A percentile compares a stretch with the other conserved stretches of the same genome.
These are phyloP conservation scores for Hondaea fermentalgiana DNA, from an alignment of 108 stramenopile species.

Conservation along the genomic window DNA sequence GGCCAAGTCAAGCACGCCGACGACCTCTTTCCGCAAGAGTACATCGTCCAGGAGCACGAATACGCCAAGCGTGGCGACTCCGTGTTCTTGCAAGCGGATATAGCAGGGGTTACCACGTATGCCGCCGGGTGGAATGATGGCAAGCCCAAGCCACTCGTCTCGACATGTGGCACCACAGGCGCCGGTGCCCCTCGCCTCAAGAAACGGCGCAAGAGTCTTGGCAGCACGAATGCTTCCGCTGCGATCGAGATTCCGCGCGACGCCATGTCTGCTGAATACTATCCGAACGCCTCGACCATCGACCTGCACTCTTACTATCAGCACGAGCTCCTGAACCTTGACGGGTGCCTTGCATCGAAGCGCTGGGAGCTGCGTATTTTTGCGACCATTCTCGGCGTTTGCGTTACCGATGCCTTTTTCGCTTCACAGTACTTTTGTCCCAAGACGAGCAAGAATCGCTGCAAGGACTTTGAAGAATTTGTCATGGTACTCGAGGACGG, in stretches of 20 bases:
- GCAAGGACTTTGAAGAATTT: background rate
- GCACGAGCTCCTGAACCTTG: background rate
- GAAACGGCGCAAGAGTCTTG: background rate
- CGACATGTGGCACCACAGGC: background rate
- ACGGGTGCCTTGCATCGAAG: background rate
- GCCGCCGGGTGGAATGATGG: background rate
- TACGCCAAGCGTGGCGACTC: background rate
- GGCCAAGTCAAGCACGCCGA: background rate
- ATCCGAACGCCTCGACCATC: background rate
- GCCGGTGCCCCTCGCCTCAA: background rate
- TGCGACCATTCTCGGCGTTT: background rate
- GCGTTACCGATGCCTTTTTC: background rate
- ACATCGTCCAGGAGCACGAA: background rate
- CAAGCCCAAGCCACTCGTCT: background rate
- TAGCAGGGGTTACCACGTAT: background rate
- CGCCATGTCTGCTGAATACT: background rate
- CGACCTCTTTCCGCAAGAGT: background rate
- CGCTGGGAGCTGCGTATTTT: background rate
- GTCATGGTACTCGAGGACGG: background rate
- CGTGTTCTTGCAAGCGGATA: background rate
- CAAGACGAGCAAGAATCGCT: background rate
- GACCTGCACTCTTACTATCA: background rate
- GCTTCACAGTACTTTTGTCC: background rate
- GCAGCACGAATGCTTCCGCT: no score
- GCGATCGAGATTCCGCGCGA: background rate